Evolutionary conservation across 2,329 filamentous ascomycete genomes (phyloP), one percentile per base, ranked within the genome.

Genomic region (Pseudogymnoascus sp.): DNA sequence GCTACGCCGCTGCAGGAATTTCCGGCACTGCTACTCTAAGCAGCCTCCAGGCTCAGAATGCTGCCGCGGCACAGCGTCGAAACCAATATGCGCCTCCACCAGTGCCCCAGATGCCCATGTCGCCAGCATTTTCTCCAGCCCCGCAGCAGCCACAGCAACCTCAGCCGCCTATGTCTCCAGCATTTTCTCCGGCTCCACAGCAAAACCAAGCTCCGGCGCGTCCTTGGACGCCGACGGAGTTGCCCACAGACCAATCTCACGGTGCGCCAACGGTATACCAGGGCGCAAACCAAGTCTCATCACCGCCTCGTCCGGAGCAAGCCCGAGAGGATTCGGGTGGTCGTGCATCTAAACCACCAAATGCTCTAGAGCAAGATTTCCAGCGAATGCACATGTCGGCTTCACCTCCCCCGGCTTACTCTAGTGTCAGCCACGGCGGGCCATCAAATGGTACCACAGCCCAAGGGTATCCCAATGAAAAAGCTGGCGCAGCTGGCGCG

Each of bases 211-310:
- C 77, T 38, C 73, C 81, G 25, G 12, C 59, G 14, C 83, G 93
- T 59, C 92, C 92, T 31, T 97, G 93, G 94, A 97, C 93, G 8
- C 94, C 94, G 0, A 97, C 94, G 2, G 94, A 99, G 74, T 83
- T 87, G 63, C 92, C 92, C 1, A 92, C 91, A 33, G 88, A 87
- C 66, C 88, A 92, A 61, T 91, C 91, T 4, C 91, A 96, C 77
- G 92, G 92, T 0, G 92, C 92, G 31, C 92, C 93, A 0, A 92
- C 90, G 0, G 89, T 96, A 1, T 97, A 97, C 69, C 93, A 97
- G 76, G 94, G 94, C 5, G 83, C 85, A 61, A 88, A 87, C 67
- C 86, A 90, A 65, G 85, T 92, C 4, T 76, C 74, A 53, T 77
- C 76, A 64, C 73, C 77, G 62, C 73, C 75, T 38, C 70, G 75